Conservation (phyloP, 148 eudicot species). For the Nepenthes gracilis region DNA sequence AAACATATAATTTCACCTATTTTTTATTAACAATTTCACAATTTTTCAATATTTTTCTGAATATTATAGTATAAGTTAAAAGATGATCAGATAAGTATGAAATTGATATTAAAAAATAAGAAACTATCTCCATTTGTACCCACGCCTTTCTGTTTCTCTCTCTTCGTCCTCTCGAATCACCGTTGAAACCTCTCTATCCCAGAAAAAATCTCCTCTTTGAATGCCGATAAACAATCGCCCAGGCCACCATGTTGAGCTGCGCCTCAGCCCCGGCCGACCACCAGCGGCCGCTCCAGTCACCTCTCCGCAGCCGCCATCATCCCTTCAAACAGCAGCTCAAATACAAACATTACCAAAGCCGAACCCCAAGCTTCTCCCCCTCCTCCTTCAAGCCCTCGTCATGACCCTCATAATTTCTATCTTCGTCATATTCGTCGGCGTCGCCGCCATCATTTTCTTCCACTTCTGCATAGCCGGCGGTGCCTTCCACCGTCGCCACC, state of each 20-base stretch:
- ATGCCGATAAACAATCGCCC: constrained; percentile 11
- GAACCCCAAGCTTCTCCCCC: constrained; percentile 6
- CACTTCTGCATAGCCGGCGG: constrained; percentile 13
- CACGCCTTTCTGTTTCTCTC: too few species aligned
- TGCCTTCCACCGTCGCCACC: constrained; percentile 7
- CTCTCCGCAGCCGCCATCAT: constrained; percentile 1
- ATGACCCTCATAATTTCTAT: constrained; percentile 9
- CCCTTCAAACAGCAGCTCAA: neutral
- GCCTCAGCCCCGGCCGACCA: neutral
- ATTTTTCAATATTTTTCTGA: too few species aligned
- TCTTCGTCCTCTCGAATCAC: too few species aligned
- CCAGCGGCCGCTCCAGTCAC: neutral
- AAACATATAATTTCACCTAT: too few species aligned
- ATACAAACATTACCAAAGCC: constrained; percentile 3
- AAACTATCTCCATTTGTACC: too few species aligned
- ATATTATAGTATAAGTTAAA: too few species aligned
- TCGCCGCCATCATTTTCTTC: constrained; percentile 13
- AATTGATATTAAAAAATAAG: too few species aligned
- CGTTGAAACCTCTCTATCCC: too few species aligned
- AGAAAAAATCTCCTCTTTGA: too few species aligned
- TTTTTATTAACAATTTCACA: too few species aligned
- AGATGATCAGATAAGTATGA: too few species aligned
- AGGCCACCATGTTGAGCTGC: neutral
- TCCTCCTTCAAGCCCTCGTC: constrained; percentile 11
- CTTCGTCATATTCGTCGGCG: constrained; percentile 13